Evolutionary conservation across 75 land plant genomes (phyloP).

Genomic region (Pinus taeda): DNA sequence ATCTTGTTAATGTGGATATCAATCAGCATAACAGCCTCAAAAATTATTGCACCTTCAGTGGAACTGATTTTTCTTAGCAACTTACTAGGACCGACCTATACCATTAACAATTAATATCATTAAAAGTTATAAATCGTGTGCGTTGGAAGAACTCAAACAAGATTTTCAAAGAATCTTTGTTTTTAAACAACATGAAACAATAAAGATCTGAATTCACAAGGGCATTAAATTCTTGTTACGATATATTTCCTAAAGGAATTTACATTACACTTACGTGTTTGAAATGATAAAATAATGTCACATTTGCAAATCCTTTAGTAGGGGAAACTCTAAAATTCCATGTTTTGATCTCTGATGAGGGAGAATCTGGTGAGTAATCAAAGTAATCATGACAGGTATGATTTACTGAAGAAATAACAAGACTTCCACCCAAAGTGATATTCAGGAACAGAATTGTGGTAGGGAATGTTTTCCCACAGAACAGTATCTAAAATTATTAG

Average conservation of each 20-base stretch:
- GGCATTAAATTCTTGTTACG: background rate
- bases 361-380: background rate
- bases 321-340: background rate
- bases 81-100: background rate
- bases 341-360: background rate
- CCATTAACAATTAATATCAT: background rate
- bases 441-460: background rate
- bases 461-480: background rate
- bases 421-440: background rate
- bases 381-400: too few species aligned
- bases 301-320: background rate
- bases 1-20: background rate
- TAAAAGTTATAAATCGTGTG: background rate
- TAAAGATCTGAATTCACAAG: constrained; percentile 1
- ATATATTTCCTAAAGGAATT: background rate
- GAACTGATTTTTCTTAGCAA: background rate
- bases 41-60: background rate
- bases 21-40: background rate
- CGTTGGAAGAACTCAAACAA: constrained; percentile 1
- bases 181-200: background rate
- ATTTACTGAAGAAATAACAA: background rate
- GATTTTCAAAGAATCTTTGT: background rate
- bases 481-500: background rate
- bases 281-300: background rate
- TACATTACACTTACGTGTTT: background rate